Evolutionary conservation across 805 yeast genomes (phyloP).

Genomic region (Wickerhamomyces xylosicus): DNA sequence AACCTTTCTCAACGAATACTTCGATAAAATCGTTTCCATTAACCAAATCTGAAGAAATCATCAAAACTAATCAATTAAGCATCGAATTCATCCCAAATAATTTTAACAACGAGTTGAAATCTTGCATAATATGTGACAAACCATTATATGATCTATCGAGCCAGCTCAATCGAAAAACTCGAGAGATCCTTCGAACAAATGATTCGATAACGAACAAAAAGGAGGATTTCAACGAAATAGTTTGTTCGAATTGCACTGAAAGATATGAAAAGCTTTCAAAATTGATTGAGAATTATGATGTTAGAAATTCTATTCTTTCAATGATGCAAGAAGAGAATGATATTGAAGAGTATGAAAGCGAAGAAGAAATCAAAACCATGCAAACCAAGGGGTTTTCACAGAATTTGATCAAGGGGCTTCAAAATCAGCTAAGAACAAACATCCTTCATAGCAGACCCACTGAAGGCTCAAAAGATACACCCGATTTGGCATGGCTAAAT

Average conservation of each 20-base stretch:
- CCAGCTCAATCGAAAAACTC: slow-evolving; percentile 16
- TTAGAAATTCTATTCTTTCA: slow-evolving; percentile 8
- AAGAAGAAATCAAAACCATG: slow-evolving; percentile 5
- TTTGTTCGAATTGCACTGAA: slow-evolving; percentile 52
- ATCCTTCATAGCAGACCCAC: not conserved
- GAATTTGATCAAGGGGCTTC: slow-evolving; percentile 21
- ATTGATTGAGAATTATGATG: slow-evolving; percentile 28
- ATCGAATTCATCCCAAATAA: not conserved
- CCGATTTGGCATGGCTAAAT: slow-evolving; percentile 21
- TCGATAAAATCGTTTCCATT: too few species aligned
- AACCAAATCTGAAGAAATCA: slow-evolving; percentile 10
- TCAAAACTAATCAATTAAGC: slow-evolving; percentile 2
- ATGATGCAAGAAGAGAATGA: slow-evolving; percentile 13
- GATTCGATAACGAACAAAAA: slow-evolving; percentile 1
- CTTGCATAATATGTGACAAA: slow-evolving; percentile 60
- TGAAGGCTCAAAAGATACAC: slow-evolving; percentile 9
- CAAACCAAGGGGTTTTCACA: slow-evolving; percentile 20
- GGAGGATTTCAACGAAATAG: slow-evolving; percentile 34
- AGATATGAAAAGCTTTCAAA: slow-evolving; percentile 42
- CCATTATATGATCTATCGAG: slow-evolving; percentile 56
- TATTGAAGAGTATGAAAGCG: slow-evolving; percentile 12
- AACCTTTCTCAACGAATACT: too few species aligned
- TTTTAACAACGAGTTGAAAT: slow-evolving; percentile 16
- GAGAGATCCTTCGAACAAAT: not conserved
- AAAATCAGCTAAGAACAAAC: slow-evolving; percentile 18